Evolutionary conservation across 495 filamentous ascomycete genomes (phyloP), one percentile per base, ranked within the genome.

Genomic region (Aspergillus saccharolyticus): DNA sequence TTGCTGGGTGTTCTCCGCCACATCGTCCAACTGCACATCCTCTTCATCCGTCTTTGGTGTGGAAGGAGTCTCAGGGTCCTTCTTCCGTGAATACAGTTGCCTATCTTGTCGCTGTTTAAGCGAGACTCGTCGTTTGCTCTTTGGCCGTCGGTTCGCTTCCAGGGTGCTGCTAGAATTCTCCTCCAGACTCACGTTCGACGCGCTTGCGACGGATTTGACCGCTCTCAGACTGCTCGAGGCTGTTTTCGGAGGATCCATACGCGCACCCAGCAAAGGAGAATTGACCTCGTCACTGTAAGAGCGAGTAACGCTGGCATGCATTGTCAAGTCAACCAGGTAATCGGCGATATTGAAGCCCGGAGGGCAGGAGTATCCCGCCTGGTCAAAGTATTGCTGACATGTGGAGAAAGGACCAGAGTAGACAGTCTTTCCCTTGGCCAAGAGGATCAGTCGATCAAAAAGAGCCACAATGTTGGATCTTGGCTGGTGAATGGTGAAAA

Each of bases 401-500:
- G 84, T 85, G 2, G 88, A 83, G 62, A 96, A 90, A 18, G 89
- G 88, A 0, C 94, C 94, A 2, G 93, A 97, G 65, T 95, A 98
- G 8, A 98, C 93, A 2, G 89, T 88, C 63, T 85, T 89, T 39
- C 94, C 94, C 62, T 89, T 85, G 8, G 94, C 94, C 33, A 98
- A 78, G 17, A 98, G 84, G 58, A 98, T 83, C 17, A 98, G 79
- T 54, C 93, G 85, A 68, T 98, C 95, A 64, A 98, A 98, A 28
- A 98, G 80, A n/a, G 94, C 94, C 25, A 97, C 94, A 62, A 98
- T 98, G 64, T 98, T 98, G n/a, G 94, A 97, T 56, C 96, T 82
- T n/a, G 94, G 94, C 61, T 98, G 94, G 71, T 98, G 94, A 60
- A 98, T 98, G 5, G 94, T 98, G 77, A 98, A 97, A 55, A 98